A percentile compares a stretch with the other conserved stretches of the same genome.
Evolutionary conservation across 192 early-diverging fungal genomes (phyloP).

Genomic region (Gamsiella multidivaricata): DNA sequence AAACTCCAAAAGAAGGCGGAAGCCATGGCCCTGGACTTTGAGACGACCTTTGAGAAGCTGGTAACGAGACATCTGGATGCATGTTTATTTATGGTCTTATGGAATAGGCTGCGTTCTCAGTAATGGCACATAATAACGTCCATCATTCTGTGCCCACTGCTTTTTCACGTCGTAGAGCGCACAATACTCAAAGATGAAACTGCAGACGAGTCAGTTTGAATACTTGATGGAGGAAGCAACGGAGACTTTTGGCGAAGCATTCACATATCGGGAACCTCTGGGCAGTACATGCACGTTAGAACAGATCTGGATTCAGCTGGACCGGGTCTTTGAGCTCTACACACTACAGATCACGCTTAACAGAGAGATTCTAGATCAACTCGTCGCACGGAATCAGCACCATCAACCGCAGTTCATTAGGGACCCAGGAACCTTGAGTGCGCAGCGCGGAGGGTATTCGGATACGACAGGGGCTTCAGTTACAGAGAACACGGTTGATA

Average conservation of each 20-base stretch:
- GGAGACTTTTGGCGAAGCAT: slow-evolving; percentile 50
- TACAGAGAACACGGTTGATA: not conserved
- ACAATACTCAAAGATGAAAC: slow-evolving; percentile 57
- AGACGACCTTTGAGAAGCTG: slow-evolving; percentile 55
- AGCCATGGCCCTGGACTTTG: slow-evolving; percentile 29
- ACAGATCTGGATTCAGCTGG: slow-evolving; percentile 49
- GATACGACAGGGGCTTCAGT: not conserved
- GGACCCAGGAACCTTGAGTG: too few species aligned
- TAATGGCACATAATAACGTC: not conserved
- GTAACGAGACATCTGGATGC: slow-evolving; percentile 28
- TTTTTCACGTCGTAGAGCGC: slow-evolving; percentile 28
- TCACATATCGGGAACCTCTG: slow-evolving; percentile 42
- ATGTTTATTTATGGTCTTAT: too few species aligned
- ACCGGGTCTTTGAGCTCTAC: slow-evolving; percentile 26
- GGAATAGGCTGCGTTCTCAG: too few species aligned
- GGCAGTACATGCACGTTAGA: slow-evolving; percentile 53
- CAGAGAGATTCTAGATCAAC: slow-evolving; percentile 33
- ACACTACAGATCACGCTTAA: slow-evolving; percentile 35
- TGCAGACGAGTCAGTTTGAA: slow-evolving; percentile 53
- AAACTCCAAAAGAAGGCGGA: slow-evolving; percentile 42
- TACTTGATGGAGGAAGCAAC: slow-evolving; percentile 54
- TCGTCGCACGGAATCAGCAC: slow-evolving; percentile 26
- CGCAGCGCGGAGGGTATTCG: not conserved
- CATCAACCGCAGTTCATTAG: slow-evolving; percentile 7
- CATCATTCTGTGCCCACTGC: not conserved